Base-by-base conservation (phyloP, 805 yeast genomes). In the Wickerhamomyces bisporus region DNA sequence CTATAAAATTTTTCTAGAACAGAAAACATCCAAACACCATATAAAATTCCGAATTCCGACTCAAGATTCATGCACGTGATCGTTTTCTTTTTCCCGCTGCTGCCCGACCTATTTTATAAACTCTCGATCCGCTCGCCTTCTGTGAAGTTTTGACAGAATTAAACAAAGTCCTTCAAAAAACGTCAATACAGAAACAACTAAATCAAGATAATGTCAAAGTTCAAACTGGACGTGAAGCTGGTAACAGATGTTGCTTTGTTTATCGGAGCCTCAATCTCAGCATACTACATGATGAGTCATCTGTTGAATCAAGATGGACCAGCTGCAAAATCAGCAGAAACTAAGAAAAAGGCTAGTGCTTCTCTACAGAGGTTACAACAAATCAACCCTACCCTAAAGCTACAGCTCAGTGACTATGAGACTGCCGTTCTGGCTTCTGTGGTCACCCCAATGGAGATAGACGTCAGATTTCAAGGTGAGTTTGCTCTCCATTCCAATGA, bases 371-470 rank as follows among this genome's bases (percentile, higher is more conserved):
- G 74, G 50, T 63, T 87, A 23, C 71, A 75, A 41, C 66, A 62
- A 15, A 57, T 71, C 10, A 76, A 81, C 48, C 95, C 97, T 0
- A 69, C 66, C 1, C 45, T 75, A 25, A 66, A 66, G 26, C 55
- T 81, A 9, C 71, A 68, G 8, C 66, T 86, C 30, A 81, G 78
- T 48, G 71, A 73, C 30, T 89, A 93, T 58, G 98, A 93, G 57
- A 75, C 76, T 44, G 67, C 77, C n/a, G 74, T 93, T 2, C 63
- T 93, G 40, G 78, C 83, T 12, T 78, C 84, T 12, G 85, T 91
- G 21, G 81, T 93, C 7, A 75, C 86, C 2, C 95, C 98, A 0
- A 80, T 78, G 3, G 97, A 88, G 41, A 85, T 93, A 30, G 70
- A 74, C 19, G 83, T 82, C 4, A 68, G 76, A 11, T 93, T 93